Evolutionary conservation across 2,329 filamentous ascomycete species (phyloP), one percentile per base, ranked within the genome.

Genomic region (Chrysoporthe puriensis): DNA sequence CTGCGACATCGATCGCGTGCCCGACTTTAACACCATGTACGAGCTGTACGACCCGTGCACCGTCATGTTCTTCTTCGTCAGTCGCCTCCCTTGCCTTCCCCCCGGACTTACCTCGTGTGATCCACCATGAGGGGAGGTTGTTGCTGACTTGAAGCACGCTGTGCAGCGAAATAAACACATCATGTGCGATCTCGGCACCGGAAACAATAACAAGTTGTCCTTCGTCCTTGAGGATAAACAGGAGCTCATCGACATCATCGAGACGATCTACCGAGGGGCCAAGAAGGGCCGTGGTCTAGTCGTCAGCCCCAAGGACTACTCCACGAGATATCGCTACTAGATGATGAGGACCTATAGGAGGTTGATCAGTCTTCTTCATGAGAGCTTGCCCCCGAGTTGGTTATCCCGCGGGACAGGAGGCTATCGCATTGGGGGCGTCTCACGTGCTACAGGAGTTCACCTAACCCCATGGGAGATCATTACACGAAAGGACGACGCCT

Each of bases 181-280:
- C 89, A 97, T 96, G 92, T 93, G 92, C 79, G 95, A 98, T 87
- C 94, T 97, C 73, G 95, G 95, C 59, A 99, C 96, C 1, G 96
- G 96, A 72, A 97, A 99, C 82, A 99, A 99, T 80, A 99, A 99
- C 79, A 98, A 98, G 80, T 84, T 97, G 73, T 97, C 97, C 78
- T 97, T 93, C 90, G 93, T 97, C 60, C 84, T 97, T 64, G 94
- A 98, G 80, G 95, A 99, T 77, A 98, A 99, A 82, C 95, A 98
- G 79, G 96, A 99, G 82, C 84, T 99, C 75, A 97, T 99, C 75
- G 96, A 99, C 80, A 99, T 99, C 72, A 90, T 98, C 76, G 96
- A 99, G 85, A 97, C 94, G 4, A 94, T 99, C 70, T 99, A 98
- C 78, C 90, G 94, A 68, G 96, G 96, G n/a, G 96, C 96, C 43